Percentiles rank a stretch among this genome's conserved stretches.
phyloP scores from a whole-genome alignment of 805 yeast genomes.

The Millerozyma acaciae region DNA sequence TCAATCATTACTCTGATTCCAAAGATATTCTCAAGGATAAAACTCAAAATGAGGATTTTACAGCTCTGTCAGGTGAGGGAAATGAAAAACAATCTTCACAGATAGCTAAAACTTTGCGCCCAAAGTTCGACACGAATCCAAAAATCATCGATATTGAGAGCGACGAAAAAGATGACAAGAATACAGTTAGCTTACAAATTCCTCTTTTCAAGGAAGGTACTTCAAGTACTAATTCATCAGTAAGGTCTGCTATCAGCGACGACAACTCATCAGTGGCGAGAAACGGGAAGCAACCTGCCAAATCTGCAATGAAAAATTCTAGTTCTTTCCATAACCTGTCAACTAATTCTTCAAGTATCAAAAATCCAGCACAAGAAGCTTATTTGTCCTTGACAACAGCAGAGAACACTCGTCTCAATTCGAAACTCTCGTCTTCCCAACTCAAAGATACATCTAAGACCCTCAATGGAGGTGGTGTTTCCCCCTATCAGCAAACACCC shows the following conservation, averaged over 20 bases:
- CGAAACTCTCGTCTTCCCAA: conserved; percentile 47
- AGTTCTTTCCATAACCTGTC: conserved; percentile 16
- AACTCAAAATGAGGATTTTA: conserved; percentile 5
- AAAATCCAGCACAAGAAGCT: conserved; percentile 55
- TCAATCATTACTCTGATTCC: conserved; percentile 16
- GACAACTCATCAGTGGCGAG: conserved; percentile 17
- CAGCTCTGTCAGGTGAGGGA: conserved; percentile 6
- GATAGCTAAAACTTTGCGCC: conserved; percentile 22
- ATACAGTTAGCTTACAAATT: conserved; percentile 9
- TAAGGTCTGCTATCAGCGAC: conserved; percentile 22
- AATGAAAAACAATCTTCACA: no score
- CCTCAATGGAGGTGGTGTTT: conserved; percentile 7
- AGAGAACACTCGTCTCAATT: conserved; percentile 72
- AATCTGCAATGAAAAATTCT: conserved; percentile 50
- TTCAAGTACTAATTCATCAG: conserved; percentile 29
- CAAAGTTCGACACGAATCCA: conserved; percentile 29
- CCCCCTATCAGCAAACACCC: conserved; percentile 9
- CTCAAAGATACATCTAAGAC: conserved; percentile 18
- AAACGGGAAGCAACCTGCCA: conserved; percentile 35
- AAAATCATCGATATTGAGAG: conserved; percentile 18
- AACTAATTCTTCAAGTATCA: conserved; percentile 5
- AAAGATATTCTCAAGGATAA: conserved; percentile 15
- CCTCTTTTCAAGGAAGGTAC: conserved; percentile 9
- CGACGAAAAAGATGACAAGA: neutral
- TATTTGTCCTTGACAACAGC: conserved; percentile 71